Base-by-base conservation (phyloP, 2,329 filamentous ascomycete genomes). In the Aspergillus pseudotamarii region DNA sequence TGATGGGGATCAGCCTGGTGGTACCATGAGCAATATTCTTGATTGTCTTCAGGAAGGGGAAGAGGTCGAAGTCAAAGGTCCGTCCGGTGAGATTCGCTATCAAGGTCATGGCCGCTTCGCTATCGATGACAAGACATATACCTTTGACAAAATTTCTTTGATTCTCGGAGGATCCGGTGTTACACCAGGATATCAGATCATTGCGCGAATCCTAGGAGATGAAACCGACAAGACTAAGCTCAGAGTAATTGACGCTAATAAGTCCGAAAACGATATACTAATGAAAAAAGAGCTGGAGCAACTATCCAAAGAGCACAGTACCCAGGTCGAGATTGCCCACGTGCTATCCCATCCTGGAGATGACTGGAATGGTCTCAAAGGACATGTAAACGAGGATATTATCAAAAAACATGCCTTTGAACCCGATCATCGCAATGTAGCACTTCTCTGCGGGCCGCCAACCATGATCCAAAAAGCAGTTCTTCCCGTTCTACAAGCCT, bases 11-110 rank as follows among this genome's bases (percentile, higher is more conserved):
- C 81, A 85, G 65, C 83, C 84, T 1, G 84, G 84, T 16, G 83
- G 84, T n/a, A 83, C 84, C 11, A 79, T 86, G 73, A 81, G 77
- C 48, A 85, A 85, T 62, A 81, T 86, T 57, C 79, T 86, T 3
- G 82, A 85, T 70, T 82, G 77, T 67, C 79, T 86, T 59, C 78
- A 78, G 0, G 66, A 82, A 1, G 80, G 82, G 21, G 81, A 84
- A 66, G 78, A 83, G 61, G 74, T 85, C 34, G 84, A 87, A 65
- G 78, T 86, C 36, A 81, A 80, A 16, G 84, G 84, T 0, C 84
- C 84, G 0, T 80, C 79, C 0, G 84, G 84, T 19, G 81, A 84
- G 43, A 84, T 86, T 28, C 70, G 74, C 4, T 86, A 86, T 71
- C 71, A 77, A 3, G 82, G 82, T 3, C 68, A 81, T 56, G 82